These are phyloP conservation scores for Persicaria maculosa DNA, from an alignment of 148 eudicot genomes.

Conservation along the genomic window DNA sequence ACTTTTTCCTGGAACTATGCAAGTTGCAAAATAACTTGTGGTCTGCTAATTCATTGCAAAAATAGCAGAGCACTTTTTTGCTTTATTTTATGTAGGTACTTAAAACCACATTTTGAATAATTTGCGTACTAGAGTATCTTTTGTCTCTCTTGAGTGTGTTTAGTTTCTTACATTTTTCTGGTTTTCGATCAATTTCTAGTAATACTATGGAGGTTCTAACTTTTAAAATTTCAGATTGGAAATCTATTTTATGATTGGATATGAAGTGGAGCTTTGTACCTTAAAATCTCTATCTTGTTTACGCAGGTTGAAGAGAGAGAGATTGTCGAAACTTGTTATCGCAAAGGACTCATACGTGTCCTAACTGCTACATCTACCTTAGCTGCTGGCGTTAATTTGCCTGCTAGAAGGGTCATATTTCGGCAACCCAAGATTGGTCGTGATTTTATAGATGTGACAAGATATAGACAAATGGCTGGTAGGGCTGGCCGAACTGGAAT, in stretches of 20 bases:
- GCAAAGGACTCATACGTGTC: constrained; percentile 93
- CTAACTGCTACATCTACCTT: constrained; percentile 97
- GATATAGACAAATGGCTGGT: constrained; percentile 97
- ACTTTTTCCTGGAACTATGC: not conserved
- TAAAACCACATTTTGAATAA: not conserved
- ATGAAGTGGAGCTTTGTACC: not conserved
- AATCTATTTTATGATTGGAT: constrained; percentile 3
- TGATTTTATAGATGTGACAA: constrained; percentile 91
- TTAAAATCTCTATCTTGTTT: constrained; percentile 1
- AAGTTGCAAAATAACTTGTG: not conserved
- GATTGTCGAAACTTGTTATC: constrained; percentile 84
- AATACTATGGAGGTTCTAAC: not conserved
- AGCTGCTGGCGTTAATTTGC: constrained; percentile 99
- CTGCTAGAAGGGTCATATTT: constrained; percentile 96
- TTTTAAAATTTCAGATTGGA: constrained; percentile 1
- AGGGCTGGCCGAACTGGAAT: constrained; percentile 99
- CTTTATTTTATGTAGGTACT: not conserved
- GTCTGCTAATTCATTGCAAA: not conserved
- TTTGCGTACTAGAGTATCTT: not conserved
- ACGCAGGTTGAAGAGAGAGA: constrained; percentile 95
- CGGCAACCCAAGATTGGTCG: constrained; percentile 97
- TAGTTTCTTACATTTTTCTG: not conserved
- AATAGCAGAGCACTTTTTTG: not conserved
- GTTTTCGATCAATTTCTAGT: not conserved
- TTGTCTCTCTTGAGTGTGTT: not conserved